Evolutionary conservation across 2,329 filamentous ascomycete species (phyloP).

Genomic region (Fusarium xylarioides): DNA sequence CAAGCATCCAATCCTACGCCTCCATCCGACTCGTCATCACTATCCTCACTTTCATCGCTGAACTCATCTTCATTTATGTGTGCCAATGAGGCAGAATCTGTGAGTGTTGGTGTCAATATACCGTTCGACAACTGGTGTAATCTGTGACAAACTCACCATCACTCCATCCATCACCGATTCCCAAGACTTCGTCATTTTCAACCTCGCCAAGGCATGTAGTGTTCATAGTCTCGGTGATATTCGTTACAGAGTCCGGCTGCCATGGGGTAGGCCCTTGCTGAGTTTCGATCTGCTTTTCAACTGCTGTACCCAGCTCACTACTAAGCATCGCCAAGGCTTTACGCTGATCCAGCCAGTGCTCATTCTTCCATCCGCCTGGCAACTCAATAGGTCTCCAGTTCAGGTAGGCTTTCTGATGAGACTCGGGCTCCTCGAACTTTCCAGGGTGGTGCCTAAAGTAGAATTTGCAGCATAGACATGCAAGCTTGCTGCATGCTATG

Average conservation of each 20-base stretch:
- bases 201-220: background rate
- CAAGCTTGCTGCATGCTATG: constrained; percentile 61
- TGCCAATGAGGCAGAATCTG: constrained; percentile 16
- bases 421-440: constrained; percentile 43
- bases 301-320: constrained; percentile 7
- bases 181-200: background rate
- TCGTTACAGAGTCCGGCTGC: constrained; percentile 31
- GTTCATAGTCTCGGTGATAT: constrained; percentile 4
- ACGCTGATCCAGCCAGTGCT: constrained; percentile 19
- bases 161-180: background rate
- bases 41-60: background rate
- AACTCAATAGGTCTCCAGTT: constrained; percentile 50
- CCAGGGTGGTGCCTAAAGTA: constrained; percentile 55
- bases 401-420: constrained; percentile 52
- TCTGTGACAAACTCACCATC: background rate
- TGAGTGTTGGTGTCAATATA: background rate
- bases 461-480: constrained; percentile 59
- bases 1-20: constrained; percentile 2
- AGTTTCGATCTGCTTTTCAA: constrained; percentile 5
- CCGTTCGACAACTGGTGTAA: background rate
- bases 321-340: constrained; percentile 6
- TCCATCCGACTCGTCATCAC: constrained; percentile 20
- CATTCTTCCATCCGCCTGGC: constrained; percentile 3
- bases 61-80: background rate
- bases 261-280: background rate